Conservation (phyloP, 2,329 filamentous ascomycete genomes). For the Penicillium sp. region DNA sequence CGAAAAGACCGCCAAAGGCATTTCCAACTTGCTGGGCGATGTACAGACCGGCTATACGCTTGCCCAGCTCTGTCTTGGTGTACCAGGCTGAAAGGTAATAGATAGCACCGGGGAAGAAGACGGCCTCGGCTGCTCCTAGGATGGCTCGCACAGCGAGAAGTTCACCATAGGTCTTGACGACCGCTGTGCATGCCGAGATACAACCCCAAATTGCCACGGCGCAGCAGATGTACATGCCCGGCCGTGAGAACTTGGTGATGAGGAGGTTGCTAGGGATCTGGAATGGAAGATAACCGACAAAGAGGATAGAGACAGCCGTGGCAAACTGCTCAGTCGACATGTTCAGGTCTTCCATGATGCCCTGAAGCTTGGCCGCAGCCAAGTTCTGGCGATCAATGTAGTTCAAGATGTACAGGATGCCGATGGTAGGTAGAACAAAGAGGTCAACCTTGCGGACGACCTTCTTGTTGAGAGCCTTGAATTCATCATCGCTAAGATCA, state of each 20-base stretch:
- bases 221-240: conserved; percentile 53
- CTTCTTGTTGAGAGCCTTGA: conserved; percentile 23
- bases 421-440: conserved; percentile 33
- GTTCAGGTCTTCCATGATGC: conserved; percentile 43
- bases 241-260: conserved; percentile 54
- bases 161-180: conserved; percentile 54
- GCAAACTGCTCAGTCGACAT: conserved; percentile 41
- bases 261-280: conserved; percentile 52
- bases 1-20: conserved; percentile 30
- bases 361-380: conserved; percentile 42
- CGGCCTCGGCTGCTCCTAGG: conserved; percentile 64
- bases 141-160: conserved; percentile 61
- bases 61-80: conserved; percentile 35
- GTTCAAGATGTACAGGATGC: conserved; percentile 44
- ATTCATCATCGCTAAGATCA: conserved; percentile 23
- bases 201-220: conserved; percentile 63
- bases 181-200: conserved; percentile 59
- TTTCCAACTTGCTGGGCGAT: conserved; percentile 30
- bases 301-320: conserved; percentile 29
- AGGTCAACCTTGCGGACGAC: conserved; percentile 35
- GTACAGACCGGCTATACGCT: conserved; percentile 34
- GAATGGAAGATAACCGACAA: conserved; percentile 30
- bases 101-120: conserved; percentile 54
- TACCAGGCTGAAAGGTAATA: conserved; percentile 46
- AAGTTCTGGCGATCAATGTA: conserved; percentile 44